Percentiles rank a stretch among this genome's conserved stretches.
phyloP scores from a whole-genome alignment of 192 early-diverging fungal species.

The Jimgerdemannia flammicorona region DNA sequence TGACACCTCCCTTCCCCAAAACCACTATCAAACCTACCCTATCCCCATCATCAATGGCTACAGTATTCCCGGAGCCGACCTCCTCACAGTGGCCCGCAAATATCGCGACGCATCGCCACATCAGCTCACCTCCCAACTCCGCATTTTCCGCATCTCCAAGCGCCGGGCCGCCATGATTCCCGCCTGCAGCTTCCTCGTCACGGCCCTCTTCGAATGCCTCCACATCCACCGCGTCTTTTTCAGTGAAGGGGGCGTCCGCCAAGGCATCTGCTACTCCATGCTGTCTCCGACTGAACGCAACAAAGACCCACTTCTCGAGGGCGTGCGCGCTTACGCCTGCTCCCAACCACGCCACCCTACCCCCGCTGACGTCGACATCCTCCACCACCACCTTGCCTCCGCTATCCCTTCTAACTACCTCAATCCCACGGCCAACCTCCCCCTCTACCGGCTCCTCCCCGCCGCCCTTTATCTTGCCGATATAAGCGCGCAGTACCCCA shows the following conservation, averaged over 20 bases:
- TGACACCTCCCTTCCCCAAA: slow-evolving; percentile 6
- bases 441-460: slow-evolving; percentile 39
- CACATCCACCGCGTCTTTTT: slow-evolving; percentile 38
- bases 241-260: slow-evolving; percentile 57
- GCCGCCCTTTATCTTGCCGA: slow-evolving; percentile 41
- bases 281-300: slow-evolving; percentile 28
- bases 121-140: slow-evolving; percentile 18
- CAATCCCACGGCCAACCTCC: slow-evolving; percentile 15
- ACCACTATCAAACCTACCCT: slow-evolving; percentile 28
- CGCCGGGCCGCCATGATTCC: slow-evolving; percentile 53
- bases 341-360: slow-evolving; percentile 21
- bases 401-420: slow-evolving; percentile 26
- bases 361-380: slow-evolving; percentile 9
- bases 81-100: slow-evolving; percentile 27
- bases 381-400: slow-evolving; percentile 13
- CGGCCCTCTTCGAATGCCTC: slow-evolving; percentile 39
- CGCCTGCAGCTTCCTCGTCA: slow-evolving; percentile 44
- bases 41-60: slow-evolving; percentile 57
- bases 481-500: slow-evolving; percentile 41
- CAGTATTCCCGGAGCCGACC: slow-evolving; percentile 33
- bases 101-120: slow-evolving; percentile 31
- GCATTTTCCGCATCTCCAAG: slow-evolving; percentile 49
- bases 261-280: slow-evolving; percentile 46
- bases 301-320: slow-evolving; percentile 45
- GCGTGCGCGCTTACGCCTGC: slow-evolving; percentile 29